phyloP scores from a whole-genome alignment of 495 filamentous ascomycete genomes.

The Mytilinidion resinicola region DNA sequence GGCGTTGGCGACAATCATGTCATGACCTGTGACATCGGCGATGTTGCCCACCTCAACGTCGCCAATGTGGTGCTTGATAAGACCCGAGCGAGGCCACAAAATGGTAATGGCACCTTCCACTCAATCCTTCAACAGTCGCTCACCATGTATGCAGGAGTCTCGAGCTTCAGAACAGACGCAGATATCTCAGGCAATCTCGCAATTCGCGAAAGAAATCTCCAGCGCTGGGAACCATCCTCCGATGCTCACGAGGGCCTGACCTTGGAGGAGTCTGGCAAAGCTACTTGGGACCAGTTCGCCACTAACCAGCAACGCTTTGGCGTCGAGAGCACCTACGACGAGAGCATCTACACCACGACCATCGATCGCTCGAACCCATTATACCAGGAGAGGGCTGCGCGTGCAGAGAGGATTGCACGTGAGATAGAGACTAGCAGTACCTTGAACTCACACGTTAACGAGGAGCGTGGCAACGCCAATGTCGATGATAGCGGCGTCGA shows the following conservation, averaged over 20 bases:
- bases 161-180: constrained; percentile 74
- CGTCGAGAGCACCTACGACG: constrained; percentile 78
- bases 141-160: constrained; percentile 35
- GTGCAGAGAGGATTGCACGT: constrained; percentile 75
- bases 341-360: constrained; percentile 86
- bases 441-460: constrained; percentile 73
- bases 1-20: constrained; percentile 57
- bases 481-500: constrained; percentile 61
- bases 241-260: constrained; percentile 58
- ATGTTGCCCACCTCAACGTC: constrained; percentile 62
- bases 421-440: constrained; percentile 73
- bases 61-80: constrained; percentile 49
- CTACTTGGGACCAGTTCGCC: constrained; percentile 87
- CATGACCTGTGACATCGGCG: constrained; percentile 76
- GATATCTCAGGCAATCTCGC: constrained; percentile 74
- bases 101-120: constrained; percentile 51
- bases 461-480: constrained; percentile 72
- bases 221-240: constrained; percentile 75
- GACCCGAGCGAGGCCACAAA: constrained; percentile 51
- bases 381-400: constrained; percentile 68
- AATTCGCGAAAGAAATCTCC: constrained; percentile 66
- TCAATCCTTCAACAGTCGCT: neutral
- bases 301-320: constrained; percentile 84
- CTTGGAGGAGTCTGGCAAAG: constrained; percentile 51
- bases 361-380: constrained; percentile 76